phyloP scores from a whole-genome alignment of 257 asterid species.

The Penstemon barbatus region DNA sequence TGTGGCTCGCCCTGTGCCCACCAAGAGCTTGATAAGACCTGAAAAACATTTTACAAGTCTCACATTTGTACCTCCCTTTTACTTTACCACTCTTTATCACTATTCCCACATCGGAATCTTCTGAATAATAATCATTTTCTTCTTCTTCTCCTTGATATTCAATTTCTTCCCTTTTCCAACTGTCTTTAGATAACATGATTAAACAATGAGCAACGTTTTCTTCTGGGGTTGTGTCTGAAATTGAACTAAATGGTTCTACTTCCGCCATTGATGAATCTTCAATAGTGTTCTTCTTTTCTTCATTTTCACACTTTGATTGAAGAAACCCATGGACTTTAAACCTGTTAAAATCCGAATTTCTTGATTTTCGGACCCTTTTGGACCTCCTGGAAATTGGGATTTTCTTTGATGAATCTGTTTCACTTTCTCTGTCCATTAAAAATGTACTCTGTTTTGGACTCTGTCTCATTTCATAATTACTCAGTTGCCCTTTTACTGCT shows the following conservation, averaged over 20 bases:
- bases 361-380: constrained; percentile 44
- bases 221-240: constrained; percentile 65
- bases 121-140: constrained; percentile 7
- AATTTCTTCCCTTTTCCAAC: constrained; percentile 42
- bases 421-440: constrained; percentile 54
- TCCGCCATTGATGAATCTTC: constrained; percentile 37
- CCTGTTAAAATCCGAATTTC: constrained; percentile 31
- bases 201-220: constrained; percentile 78
- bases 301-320: constrained; percentile 20
- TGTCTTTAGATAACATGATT: constrained; percentile 81
- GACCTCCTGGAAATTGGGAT: constrained; percentile 46
- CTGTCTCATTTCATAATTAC: constrained; percentile 26
- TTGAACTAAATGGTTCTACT: constrained; percentile 59
- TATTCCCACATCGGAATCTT: constrained; percentile 38
- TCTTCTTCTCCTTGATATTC: constrained; percentile 19
- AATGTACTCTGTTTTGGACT: constrained; percentile 27
- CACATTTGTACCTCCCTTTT: constrained; percentile 70
- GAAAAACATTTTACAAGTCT: constrained; percentile 64
- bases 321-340: constrained; percentile 15
- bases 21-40: constrained; percentile 91
- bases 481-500: constrained; percentile 8
- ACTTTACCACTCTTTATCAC: constrained; percentile 33
- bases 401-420: constrained; percentile 51
- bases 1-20: constrained; percentile 95
- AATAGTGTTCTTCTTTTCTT: constrained; percentile 1